Conservation (phyloP, 2,329 filamentous ascomycete species). For the Nigrograna mackinnonii region DNA sequence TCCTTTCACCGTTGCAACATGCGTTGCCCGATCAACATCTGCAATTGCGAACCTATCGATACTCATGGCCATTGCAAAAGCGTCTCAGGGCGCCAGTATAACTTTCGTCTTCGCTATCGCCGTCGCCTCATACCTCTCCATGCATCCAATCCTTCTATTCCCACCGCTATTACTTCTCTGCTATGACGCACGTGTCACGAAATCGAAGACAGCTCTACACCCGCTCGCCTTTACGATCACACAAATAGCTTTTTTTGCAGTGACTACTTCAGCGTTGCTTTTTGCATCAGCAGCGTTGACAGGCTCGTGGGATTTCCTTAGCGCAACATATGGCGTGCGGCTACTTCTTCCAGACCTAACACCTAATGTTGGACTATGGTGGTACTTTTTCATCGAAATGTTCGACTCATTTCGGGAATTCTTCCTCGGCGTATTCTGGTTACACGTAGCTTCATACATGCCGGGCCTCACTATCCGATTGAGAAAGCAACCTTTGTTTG, state of each 20-base stretch:
- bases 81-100: conserved; percentile 70
- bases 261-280: conserved; percentile 59
- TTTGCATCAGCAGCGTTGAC: conserved; percentile 74
- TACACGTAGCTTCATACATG: conserved; percentile 89
- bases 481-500: conserved; percentile 82
- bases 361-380: conserved; percentile 95
- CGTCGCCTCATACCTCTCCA: conserved; percentile 85
- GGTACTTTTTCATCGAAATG: conserved; percentile 99
- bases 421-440: conserved; percentile 97
- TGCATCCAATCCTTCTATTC: conserved; percentile 87
- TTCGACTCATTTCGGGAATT: conserved; percentile 97
- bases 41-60: conserved; percentile 89
- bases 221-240: conserved; percentile 56
- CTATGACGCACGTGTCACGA: conserved; percentile 52
- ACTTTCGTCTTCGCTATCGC: conserved; percentile 83
- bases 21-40: conserved; percentile 84
- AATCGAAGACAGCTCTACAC: conserved; percentile 29
- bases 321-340: conserved; percentile 90
- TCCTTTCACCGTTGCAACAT: conserved; percentile 89
- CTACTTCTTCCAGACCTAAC: conserved; percentile 89
- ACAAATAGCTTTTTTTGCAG: conserved; percentile 58
- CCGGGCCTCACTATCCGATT: conserved; percentile 83
- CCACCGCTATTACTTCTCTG: conserved; percentile 80
- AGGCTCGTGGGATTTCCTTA: conserved; percentile 83
- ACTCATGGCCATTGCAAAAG: conserved; percentile 80